Base-by-base conservation (phyloP, 441 rosid genomes). In the Bocquillonia castaneifolia region DNA sequence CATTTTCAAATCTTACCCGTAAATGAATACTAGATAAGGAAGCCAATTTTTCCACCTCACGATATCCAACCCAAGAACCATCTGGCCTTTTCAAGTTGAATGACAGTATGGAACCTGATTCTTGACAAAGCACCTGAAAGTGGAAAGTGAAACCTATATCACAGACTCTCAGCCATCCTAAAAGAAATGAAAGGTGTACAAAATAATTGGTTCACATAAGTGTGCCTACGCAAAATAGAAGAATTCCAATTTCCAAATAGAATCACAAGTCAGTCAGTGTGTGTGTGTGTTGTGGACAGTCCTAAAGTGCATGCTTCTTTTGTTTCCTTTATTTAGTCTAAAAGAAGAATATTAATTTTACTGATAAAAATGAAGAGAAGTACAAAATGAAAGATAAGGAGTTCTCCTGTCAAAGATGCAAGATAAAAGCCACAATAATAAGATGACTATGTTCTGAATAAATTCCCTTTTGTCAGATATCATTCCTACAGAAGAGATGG, bases 41-140 rank as follows among this genome's bases (percentile, higher is more conserved):
- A 77, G 99, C 96, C 81, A 93, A 80, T 70, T 93, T 93, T 77
- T 93, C 99, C 80, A 91, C 97, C 80, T 93, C 99, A 69, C 83
- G 82, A 77, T 87, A 85, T 59, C 99, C 99, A 84, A 85, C 85
- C 99, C 99, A 93, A 67, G 96, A 86, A 29, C 90, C 97, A 83
- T 88, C 96, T 50, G 92, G 80, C 75, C 97, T 89, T 80, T 84
- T 89, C 81, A 93, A 79, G 78, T 91, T 93, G 80, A 93, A 93
- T 64, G 99, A 65, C 54, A 93, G 80, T 36, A 78, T 79, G 44
- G 99, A 82, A 60, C 99, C 90, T 5, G 82, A 77, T 50, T 80
- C 82, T 71, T 69, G 72, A 69, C 59, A 64, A 71, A 81, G 23
- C 57, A 77, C 76, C 87, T 83, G 72, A 63, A 78, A 68, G 51